Percentiles rank a stretch among this genome's conserved stretches.
phyloP scores from a whole-genome alignment of 495 filamentous ascomycete genomes.

The Hapsidospora chrysogenum region DNA sequence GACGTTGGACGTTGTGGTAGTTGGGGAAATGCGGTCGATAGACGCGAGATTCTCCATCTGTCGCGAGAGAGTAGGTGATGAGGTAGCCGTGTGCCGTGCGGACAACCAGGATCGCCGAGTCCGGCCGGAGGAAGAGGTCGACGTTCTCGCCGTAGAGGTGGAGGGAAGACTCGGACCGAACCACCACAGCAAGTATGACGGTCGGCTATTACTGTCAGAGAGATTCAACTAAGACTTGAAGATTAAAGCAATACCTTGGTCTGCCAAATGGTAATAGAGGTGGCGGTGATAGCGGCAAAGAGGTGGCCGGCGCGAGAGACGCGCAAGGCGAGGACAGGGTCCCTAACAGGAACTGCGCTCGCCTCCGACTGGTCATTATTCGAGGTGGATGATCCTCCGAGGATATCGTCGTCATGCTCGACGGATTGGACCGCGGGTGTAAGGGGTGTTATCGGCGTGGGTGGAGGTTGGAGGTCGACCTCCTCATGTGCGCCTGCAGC shows the following conservation, averaged over 20 bases:
- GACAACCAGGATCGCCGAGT: slow-evolving; percentile 81
- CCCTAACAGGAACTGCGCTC: slow-evolving; percentile 16
- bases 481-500: slow-evolving; percentile 11
- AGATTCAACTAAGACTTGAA: background rate
- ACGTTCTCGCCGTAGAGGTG: slow-evolving; percentile 72
- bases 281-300: slow-evolving; percentile 75
- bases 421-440: slow-evolving; percentile 36
- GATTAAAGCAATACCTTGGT: slow-evolving; percentile 50
- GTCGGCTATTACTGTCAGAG: slow-evolving; percentile 48
- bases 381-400: too few species aligned
- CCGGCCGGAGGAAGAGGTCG: slow-evolving; percentile 72
- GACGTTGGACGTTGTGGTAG: slow-evolving; percentile 44
- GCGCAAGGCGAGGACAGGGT: slow-evolving; percentile 55
- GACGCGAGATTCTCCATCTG: slow-evolving; percentile 62
- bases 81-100: slow-evolving; percentile 78
- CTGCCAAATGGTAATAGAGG: slow-evolving; percentile 83
- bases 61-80: slow-evolving; percentile 86
- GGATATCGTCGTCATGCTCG: slow-evolving; percentile 23
- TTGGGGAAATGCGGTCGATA: slow-evolving; percentile 67
- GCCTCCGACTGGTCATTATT: too few species aligned
- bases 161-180: slow-evolving; percentile 63
- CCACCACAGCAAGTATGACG: slow-evolving; percentile 68
- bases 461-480: slow-evolving; percentile 8
- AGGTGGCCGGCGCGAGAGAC: slow-evolving; percentile 70
- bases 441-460: slow-evolving; percentile 27